Evolutionary conservation across 331 rosid species (phyloP).

Genomic region (Acacia pycnantha): DNA sequence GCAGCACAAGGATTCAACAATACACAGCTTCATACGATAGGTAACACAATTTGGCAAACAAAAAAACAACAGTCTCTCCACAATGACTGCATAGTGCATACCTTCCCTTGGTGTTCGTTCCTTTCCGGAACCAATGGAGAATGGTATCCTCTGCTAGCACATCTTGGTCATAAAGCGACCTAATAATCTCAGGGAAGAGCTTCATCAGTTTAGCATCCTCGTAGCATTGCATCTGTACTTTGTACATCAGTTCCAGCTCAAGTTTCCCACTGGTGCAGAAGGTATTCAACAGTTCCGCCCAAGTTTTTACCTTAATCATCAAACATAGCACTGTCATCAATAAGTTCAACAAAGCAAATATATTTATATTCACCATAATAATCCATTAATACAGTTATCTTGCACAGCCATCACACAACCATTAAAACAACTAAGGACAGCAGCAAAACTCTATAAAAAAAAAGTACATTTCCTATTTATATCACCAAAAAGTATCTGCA

Average conservation of each 20-base stretch:
- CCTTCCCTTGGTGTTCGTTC: slow-evolving; percentile 98
- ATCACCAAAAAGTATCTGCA: not conserved
- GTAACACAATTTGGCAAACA: not conserved
- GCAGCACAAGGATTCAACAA: slow-evolving; percentile 33
- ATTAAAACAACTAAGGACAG: not conserved
- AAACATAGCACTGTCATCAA: slow-evolving; percentile 14
- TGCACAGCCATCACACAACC: not conserved
- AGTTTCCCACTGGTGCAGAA: slow-evolving; percentile 94
- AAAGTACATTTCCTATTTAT: not conserved
- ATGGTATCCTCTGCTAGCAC: slow-evolving; percentile 98
- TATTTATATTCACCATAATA: not conserved
- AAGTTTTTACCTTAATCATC: slow-evolving; percentile 78
- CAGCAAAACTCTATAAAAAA: not conserved
- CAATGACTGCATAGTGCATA: slow-evolving; percentile 32
- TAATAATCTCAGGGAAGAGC: slow-evolving; percentile 84
- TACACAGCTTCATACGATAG: not conserved
- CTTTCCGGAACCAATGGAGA: slow-evolving; percentile 90
- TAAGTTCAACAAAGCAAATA: not conserved
- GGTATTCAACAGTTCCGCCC: slow-evolving; percentile 89
- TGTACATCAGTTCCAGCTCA: slow-evolving; percentile 96
- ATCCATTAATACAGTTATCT: not conserved
- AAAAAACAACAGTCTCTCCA: not conserved
- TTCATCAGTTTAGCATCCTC: slow-evolving; percentile 99
- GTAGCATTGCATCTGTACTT: slow-evolving; percentile 99
- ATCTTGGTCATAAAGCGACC: slow-evolving; percentile 95